Conservation (phyloP, 352 stramenopile species). For the Pythium vanterpoolii region DNA sequence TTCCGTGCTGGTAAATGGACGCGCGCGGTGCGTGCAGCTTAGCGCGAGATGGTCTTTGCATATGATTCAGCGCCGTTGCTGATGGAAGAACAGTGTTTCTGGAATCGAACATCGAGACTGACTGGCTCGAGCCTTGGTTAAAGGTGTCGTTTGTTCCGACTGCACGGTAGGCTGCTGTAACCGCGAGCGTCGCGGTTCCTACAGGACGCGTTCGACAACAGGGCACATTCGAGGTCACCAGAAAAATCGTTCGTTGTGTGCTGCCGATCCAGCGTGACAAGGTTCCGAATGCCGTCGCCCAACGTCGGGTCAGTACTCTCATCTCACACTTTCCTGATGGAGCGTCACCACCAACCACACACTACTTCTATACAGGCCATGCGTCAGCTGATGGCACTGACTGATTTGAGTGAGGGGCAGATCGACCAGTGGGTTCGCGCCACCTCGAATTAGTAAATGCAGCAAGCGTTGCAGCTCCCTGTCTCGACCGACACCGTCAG, state of each 20-base stretch:
- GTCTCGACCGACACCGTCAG: background rate
- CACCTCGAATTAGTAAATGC: conserved; percentile 8
- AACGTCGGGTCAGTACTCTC: conserved; percentile 33
- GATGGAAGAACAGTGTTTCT: conserved; percentile 69
- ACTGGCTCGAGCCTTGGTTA: conserved; percentile 77
- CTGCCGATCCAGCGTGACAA: conserved; percentile 50
- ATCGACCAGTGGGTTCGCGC: conserved; percentile 62
- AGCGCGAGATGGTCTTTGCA: conserved; percentile 70
- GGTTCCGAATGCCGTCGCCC: conserved; percentile 35
- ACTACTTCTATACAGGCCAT: conserved; percentile 29
- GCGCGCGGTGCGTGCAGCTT: conserved; percentile 57
- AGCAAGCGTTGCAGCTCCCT: conserved; percentile 22
- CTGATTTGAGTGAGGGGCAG: conserved; percentile 51
- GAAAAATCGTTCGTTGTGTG: conserved; percentile 51
- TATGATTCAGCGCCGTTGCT: conserved; percentile 45
- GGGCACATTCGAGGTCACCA: conserved; percentile 38
- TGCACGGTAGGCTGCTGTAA: conserved; percentile 50
- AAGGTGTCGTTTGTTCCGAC: conserved; percentile 66
- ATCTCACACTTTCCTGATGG: background rate
- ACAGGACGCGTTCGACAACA: conserved; percentile 72
- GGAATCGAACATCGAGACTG: conserved; percentile 67
- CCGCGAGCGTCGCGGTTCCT: conserved; percentile 69
- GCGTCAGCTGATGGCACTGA: conserved; percentile 50
- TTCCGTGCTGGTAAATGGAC: conserved; percentile 76
- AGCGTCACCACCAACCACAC: background rate